These are phyloP conservation scores for Starmerella apis DNA, from an alignment of 805 yeast species.

Conservation along the genomic window DNA sequence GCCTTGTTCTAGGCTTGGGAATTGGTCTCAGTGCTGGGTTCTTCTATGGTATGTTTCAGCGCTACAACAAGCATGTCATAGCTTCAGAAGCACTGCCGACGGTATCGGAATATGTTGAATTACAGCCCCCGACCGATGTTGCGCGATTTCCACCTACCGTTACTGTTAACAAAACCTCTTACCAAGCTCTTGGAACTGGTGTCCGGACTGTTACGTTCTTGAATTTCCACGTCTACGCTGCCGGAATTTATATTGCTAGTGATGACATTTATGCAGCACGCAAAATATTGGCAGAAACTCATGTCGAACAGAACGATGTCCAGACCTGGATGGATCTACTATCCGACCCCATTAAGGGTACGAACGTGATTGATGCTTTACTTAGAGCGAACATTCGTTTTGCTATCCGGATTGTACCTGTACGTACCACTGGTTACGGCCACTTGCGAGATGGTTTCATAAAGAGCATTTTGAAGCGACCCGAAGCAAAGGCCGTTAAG, in stretches of 20 bases:
- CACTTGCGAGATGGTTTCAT: constrained; percentile 85
- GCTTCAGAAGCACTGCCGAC: constrained; percentile 6
- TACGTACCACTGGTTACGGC: constrained; percentile 80
- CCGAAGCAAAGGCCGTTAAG: constrained; percentile 43
- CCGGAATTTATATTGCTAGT: constrained; percentile 67
- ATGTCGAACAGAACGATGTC: neutral
- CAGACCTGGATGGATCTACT: constrained; percentile 23
- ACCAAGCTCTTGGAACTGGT: constrained; percentile 65
- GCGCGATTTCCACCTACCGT: constrained; percentile 30
- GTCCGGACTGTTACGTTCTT: constrained; percentile 74
- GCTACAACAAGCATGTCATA: neutral
- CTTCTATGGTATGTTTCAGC: neutral
- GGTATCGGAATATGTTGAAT: constrained; percentile 1
- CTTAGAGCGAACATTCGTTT: constrained; percentile 52
- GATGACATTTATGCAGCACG: constrained; percentile 37
- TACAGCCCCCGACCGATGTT: constrained; percentile 32
- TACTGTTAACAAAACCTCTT: constrained; percentile 30
- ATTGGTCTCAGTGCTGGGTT: constrained; percentile 11
- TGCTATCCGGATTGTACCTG: constrained; percentile 69
- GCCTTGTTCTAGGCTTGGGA: constrained; percentile 9
- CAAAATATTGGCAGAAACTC: constrained; percentile 16
- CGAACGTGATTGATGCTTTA: constrained; percentile 45
- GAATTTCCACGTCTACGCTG: constrained; percentile 72
- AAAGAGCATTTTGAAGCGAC: constrained; percentile 63
- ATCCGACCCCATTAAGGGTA: constrained; percentile 42